Conservation (phyloP, 1,284 basidiomycete species). For the Chalciporus sp. region DNA sequence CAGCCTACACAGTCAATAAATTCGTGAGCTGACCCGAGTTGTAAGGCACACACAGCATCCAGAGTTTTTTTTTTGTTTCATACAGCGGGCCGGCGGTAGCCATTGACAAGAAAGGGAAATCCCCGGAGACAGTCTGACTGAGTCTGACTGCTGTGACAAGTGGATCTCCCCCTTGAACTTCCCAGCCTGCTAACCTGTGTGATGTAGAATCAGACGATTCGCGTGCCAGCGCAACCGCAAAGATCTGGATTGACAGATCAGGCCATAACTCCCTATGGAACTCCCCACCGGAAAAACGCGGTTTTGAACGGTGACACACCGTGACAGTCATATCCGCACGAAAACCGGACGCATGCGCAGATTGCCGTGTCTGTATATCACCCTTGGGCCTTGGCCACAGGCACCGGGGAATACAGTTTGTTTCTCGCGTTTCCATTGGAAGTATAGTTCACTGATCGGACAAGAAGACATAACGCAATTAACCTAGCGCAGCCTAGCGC, state of each 20-base stretch:
- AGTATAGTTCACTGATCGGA: slow-evolving; percentile 21
- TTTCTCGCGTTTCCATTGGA: slow-evolving; percentile 30
- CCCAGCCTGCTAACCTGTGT: background rate
- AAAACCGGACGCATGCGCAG: slow-evolving; percentile 34
- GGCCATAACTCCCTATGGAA: slow-evolving; percentile 2
- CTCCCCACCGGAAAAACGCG: slow-evolving; percentile 6
- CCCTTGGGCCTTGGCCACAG: slow-evolving; percentile 31
- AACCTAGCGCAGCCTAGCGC: background rate
- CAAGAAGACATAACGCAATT: slow-evolving; percentile 7
- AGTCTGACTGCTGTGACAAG: too few relatives aligned
- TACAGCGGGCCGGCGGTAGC: background rate
- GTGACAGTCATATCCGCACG: slow-evolving; percentile 38
- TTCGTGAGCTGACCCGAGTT: background rate
- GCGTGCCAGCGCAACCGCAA: too few relatives aligned
- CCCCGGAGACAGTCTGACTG: background rate
- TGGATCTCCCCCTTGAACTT: too few relatives aligned
- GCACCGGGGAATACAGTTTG: slow-evolving; percentile 30
- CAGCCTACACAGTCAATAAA: background rate
- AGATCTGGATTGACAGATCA: slow-evolving; percentile 1
- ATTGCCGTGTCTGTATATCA: slow-evolving; percentile 29
- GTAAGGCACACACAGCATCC: too few relatives aligned
- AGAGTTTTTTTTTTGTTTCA: too few relatives aligned
- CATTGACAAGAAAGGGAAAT: slow-evolving; percentile 17
- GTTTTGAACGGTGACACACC: slow-evolving; percentile 16
- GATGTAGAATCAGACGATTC: too few relatives aligned